Evolutionary conservation across 768 basidiomycete species (phyloP).

Genomic region (Lepiota venenata): DNA sequence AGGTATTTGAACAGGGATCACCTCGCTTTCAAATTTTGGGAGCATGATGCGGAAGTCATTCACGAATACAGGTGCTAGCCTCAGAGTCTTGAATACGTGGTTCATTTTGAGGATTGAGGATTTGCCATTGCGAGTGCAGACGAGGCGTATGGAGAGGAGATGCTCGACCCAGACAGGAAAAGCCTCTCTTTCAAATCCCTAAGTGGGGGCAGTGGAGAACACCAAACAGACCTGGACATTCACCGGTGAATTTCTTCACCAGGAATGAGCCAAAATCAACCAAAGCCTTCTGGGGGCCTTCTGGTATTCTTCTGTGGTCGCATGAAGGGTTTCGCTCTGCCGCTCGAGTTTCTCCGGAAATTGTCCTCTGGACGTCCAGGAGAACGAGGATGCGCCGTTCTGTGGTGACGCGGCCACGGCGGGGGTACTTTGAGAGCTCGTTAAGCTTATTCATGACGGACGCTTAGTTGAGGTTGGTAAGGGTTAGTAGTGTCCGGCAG

Average conservation of each 20-base stretch:
- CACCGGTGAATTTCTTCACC: too few relatives aligned
- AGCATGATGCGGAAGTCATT: conserved; percentile 77
- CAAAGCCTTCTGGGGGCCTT: conserved; percentile 88
- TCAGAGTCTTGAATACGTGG: conserved; percentile 62
- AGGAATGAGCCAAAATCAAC: too few relatives aligned
- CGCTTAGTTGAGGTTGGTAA: too few relatives aligned
- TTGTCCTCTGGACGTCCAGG: conserved; percentile 76
- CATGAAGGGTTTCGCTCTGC: conserved; percentile 78
- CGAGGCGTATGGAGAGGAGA: conserved; percentile 81
- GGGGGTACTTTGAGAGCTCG: conserved; percentile 18
- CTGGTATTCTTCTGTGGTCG: conserved; percentile 82
- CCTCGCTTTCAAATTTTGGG: conserved; percentile 64
- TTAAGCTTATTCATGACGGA: conserved; percentile 16
- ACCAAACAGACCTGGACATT: too few relatives aligned
- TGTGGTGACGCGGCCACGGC: conserved; percentile 15
- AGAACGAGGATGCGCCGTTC: conserved; percentile 82
- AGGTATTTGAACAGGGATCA: conserved; percentile 24
- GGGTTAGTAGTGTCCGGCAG: too few relatives aligned
- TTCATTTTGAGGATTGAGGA: conserved; percentile 56
- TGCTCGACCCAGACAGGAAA: conserved; percentile 56
- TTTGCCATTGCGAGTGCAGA: conserved; percentile 67
- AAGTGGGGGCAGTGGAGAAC: conserved; percentile 21
- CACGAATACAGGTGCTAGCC: conserved; percentile 73
- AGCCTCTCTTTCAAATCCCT: too few relatives aligned
- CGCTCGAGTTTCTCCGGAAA: conserved; percentile 61